A percentile compares a stretch with the other conserved stretches of the same genome.
Evolutionary conservation across 805 yeast species (phyloP).

Genomic region (Spathaspora gorwiae): DNA sequence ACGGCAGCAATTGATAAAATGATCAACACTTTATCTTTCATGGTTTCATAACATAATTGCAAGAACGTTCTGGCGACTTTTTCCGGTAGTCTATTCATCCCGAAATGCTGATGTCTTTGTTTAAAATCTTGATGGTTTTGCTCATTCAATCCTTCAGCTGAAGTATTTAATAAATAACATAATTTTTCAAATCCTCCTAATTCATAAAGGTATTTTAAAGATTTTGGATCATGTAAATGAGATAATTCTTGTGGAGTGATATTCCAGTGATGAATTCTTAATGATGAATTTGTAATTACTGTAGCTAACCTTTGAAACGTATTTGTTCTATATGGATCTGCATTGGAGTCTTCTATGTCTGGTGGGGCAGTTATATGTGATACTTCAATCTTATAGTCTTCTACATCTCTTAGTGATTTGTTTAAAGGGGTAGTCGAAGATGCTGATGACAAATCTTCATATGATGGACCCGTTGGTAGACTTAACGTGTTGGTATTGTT

Average conservation of each 20-base stretch:
- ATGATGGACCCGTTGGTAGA: not conserved
- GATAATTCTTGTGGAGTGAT: slow-evolving; percentile 29
- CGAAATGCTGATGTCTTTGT: slow-evolving; percentile 49
- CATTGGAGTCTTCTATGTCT: not conserved
- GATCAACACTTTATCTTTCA: slow-evolving; percentile 87
- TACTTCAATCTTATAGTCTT: not conserved
- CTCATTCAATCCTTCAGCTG: slow-evolving; percentile 40
- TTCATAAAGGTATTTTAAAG: slow-evolving; percentile 37
- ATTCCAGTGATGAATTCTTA: not conserved
- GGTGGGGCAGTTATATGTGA: not conserved
- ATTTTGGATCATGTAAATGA: slow-evolving; percentile 60
- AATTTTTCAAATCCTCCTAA: slow-evolving; percentile 43
- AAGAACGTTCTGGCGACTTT: slow-evolving; percentile 66
- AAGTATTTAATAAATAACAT: slow-evolving; percentile 30
- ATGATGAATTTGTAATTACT: not conserved
- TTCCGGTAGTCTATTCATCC: slow-evolving; percentile 69
- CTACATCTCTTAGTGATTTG: not conserved
- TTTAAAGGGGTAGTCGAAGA: slow-evolving; percentile 5
- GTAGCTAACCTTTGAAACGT: not conserved
- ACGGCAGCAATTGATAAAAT: slow-evolving; percentile 82
- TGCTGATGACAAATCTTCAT: slow-evolving; percentile 1
- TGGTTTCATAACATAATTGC: slow-evolving; percentile 69
- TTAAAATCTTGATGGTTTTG: slow-evolving; percentile 25
- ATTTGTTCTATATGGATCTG: not conserved
- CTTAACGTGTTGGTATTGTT: not conserved